Evolutionary conservation across 768 basidiomycete species (phyloP), one percentile per base, ranked within the genome.

Genomic region (Macrolepiota fuliginosa): DNA sequence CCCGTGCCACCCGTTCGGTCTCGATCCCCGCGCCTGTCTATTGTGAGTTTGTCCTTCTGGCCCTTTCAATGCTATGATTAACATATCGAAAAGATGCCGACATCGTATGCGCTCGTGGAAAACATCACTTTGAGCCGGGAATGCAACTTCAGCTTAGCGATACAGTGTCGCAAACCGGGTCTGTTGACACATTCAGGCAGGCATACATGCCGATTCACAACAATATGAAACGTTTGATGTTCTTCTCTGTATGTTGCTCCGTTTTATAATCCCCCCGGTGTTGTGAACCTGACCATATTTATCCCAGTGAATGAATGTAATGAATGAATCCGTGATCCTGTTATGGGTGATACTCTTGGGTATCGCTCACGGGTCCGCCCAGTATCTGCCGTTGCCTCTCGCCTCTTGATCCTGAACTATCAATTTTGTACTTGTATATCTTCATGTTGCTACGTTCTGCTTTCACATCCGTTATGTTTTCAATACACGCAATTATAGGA

Each of bases 21-120:
- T 92, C 91, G 0, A 91, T 92, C 46, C 90, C 90, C 0, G 90
- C 90, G 0, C 90, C 90, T 0, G 88, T 91, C 0, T 91, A 91
- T 65, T 91, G 90, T 91, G 67, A 67, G 85, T 66, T 4, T 17
- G 46, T 40, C 29, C 3, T 22, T 42, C 40, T 19, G 35, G 3
- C n/a, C n/a, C 6, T 29, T n/a, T 40, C 10, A 29, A 13, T 19
- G 25, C 12, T 47, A 15, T 7, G 17, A 24, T 35, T 62, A n/a
- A 56, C 32, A 7, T 15, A 27, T 13, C 25, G 59, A 37, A 29
- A 63, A 91, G 90, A 92, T 69, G 90, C 90, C 7, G 89, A 92
- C 68, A 89, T 88, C 24, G 90, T 92, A 22, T 76, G 74, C 55
- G 70, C 73, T 2, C 65, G 74, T 17, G 72, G 71, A 7, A 74